Base-by-base conservation (phyloP, 1,284 basidiomycete genomes). In the Apiotrichum sp. region DNA sequence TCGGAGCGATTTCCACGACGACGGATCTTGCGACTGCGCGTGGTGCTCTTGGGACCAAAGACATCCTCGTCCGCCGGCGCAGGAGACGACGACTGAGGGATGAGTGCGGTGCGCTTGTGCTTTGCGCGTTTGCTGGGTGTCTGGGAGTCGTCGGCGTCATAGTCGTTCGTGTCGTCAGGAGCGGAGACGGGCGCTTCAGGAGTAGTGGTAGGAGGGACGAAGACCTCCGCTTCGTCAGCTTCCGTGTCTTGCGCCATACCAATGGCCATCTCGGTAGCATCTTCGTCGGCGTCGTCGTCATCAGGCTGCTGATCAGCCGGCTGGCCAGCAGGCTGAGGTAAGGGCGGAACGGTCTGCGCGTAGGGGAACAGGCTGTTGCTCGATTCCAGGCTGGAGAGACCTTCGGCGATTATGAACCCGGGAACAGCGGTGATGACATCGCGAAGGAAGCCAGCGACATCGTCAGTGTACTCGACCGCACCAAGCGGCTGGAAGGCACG, bases 391-490 rank as follows among this genome's bases (percentile, higher is more conserved):
- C 36, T 55, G 44, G 16, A 39, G n/a, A 71, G 52, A 9, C 67
- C 69, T 9, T 61, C 58, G n/a, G 64, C 68, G 3, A 52, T 55
- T 55, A 74, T 70, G 38, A 69, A 57, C 1, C 66, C 69, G 6
- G 68, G 69, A 13, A 68, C 60, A 31, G 67, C 69, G 3, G 60
- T 54, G 22, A 67, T 31, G 22, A 74, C 53, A 29, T 69, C 65
- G 33, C 54, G 38, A 8, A 73, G 53, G 64, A 73, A 74, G 13
- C 45, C 58, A 6, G 59, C 59, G 10, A 71, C 64, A 11, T 67
- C 61, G 40, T 67, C 64, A 7, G 69, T 65, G 43, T 65, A 65
- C 5, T 65, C 58, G 14, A 67, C 58, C 4, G 52, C 58, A 2
- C 53, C 39, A 14, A 65, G 56, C 5, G 33, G 45, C 31, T 52